These are phyloP conservation scores for Flaveria brownii DNA, from an alignment of 129 eudicot species.

Conservation along the genomic window DNA sequence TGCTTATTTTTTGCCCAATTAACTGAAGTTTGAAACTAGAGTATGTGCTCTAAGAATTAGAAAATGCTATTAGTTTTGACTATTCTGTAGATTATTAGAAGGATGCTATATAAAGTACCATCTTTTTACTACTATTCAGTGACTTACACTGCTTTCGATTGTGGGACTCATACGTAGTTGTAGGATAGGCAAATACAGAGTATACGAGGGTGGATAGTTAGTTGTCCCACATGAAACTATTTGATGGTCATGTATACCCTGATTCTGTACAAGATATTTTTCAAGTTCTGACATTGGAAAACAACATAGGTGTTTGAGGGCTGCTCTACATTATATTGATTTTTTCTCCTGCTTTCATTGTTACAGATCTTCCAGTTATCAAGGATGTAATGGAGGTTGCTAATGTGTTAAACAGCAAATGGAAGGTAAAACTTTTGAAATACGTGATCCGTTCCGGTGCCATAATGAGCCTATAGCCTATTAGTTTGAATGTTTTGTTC, in stretches of 20 bases:
- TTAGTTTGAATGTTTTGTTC: not conserved
- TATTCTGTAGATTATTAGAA: not conserved
- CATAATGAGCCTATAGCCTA: not conserved
- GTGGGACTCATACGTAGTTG: not conserved
- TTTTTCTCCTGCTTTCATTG: slow-evolving; percentile 5
- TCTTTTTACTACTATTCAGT: too few relatives aligned
- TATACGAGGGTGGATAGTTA: not conserved
- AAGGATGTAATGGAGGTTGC: slow-evolving; percentile 79
- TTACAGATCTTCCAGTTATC: slow-evolving; percentile 71
- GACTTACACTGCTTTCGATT: not conserved
- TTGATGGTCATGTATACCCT: slow-evolving; percentile 5
- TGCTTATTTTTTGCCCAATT: not conserved
- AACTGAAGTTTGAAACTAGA: not conserved
- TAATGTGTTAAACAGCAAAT: slow-evolving; percentile 64
- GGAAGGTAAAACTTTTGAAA: slow-evolving; percentile 69
- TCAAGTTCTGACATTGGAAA: not conserved
- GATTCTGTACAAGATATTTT: not conserved
- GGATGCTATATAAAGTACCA: too few relatives aligned
- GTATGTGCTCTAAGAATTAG: not conserved
- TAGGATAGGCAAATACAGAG: not conserved
- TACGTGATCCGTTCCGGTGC: not conserved
- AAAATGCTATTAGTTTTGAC: not conserved
- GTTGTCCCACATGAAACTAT: not conserved
- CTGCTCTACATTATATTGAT: not conserved
- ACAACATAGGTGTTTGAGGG: not conserved